Evolutionary conservation across 345 rosid species (phyloP), one percentile per base, ranked within the genome.

Genomic region (Brassica nigra): DNA sequence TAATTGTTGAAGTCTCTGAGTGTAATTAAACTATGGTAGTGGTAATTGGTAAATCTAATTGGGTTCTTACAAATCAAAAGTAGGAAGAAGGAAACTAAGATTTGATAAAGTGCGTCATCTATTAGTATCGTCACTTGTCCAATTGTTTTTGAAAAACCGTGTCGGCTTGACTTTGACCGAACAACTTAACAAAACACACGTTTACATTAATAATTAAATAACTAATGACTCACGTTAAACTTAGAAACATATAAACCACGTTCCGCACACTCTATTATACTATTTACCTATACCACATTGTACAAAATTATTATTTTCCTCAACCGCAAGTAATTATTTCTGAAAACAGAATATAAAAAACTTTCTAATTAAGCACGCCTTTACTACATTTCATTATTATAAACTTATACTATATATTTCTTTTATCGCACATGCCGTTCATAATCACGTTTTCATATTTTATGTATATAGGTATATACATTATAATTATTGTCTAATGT

Each of bases 151-250:
- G 74, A 81, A 70, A 81, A 39, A 58, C 77, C 80, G 80, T 76
- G 80, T 81, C 69, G 61, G 73, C 83, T 76, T 81, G 83, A 81
- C 80, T 81, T 81, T 70, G 83, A 80, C 77, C 77, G 20, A 59
- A 9, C 63, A 59, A 80, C 80, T 68, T 14, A 39, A 62, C 12
- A 29, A 74, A 8, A 36, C 73, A 68, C 63, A 80, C 76, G 72
- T 55, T 12, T 47, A 34, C 65, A 66, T 58, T 31, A 73, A 59
- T 23, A 58, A 23, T 58, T 30, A 29, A 52, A 23, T 74, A 31
- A 75, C 42, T 49, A 28, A 74, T 42, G 44, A 42, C 37, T 72
- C 67, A 14, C 73, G 14, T 80, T 47, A 20, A 18, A 18, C 18
- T 18, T 18, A 18, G 3, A 4, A 42, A 70, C 68, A 75, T 70